Conservation (phyloP, 2,329 filamentous ascomycete species). For the Xylariales sp. region DNA sequence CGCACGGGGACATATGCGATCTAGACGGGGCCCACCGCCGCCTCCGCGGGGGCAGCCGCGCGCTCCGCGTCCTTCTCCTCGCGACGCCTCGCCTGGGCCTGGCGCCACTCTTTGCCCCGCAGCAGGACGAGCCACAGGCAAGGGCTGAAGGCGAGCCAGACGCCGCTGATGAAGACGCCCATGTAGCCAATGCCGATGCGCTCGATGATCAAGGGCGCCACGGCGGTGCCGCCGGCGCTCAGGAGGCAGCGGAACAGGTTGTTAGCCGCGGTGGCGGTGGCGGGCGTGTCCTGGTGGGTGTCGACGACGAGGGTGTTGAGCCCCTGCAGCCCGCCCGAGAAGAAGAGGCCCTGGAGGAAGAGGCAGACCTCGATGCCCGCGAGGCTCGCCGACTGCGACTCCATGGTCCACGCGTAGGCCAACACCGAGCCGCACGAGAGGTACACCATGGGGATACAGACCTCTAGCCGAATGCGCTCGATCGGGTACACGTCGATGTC, state of each 20-base stretch:
- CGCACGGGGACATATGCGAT: too few species aligned
- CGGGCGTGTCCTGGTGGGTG: constrained; percentile 10
- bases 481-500: constrained; percentile 10
- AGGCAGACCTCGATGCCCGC: constrained; percentile 9
- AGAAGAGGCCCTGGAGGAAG: constrained; percentile 18
- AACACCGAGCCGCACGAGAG: constrained; percentile 11
- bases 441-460: constrained; percentile 13
- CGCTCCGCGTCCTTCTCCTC: background rate
- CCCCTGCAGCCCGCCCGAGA: constrained; percentile 10
- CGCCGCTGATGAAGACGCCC: constrained; percentile 15
- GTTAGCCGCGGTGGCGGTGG: constrained; percentile 13
- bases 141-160: constrained; percentile 17
- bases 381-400: constrained; percentile 13
- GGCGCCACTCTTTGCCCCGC: constrained; percentile 17
- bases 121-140: constrained; percentile 20
- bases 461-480: constrained; percentile 3
- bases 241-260: constrained; percentile 16
- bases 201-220: constrained; percentile 18
- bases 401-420: constrained; percentile 20
- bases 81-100: constrained; percentile 7
- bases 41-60: too few species aligned
- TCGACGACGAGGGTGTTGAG: constrained; percentile 11
- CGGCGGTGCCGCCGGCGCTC: constrained; percentile 18
- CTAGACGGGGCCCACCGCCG: too few species aligned
- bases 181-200: constrained; percentile 18